Base-by-base conservation (phyloP, 208 protist species). In the Zelonia costaricensis region DNA sequence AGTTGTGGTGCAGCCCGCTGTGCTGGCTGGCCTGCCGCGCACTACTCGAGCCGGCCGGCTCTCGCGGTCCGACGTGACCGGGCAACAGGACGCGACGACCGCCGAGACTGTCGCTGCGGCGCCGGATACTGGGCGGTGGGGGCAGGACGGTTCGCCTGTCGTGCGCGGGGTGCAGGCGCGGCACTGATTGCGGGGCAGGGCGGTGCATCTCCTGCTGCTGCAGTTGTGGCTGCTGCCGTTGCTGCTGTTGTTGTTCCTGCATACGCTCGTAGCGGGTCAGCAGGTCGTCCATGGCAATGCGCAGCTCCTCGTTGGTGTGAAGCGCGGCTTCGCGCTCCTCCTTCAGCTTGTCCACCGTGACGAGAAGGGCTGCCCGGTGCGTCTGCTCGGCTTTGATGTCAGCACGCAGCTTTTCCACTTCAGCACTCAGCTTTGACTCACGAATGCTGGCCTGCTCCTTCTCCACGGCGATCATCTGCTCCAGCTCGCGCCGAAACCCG, bases 391-490 rank as follows among this genome's bases (percentile, higher is more conserved):
- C 78, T 36, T 74, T 71, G 18, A 96, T 56, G 15, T 89, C 84
- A 1, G 57, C 51, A 0, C 80, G 80, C 43, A 94, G 76, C 43
- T 76, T 75, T 16, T 77, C 57, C 16, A 94, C 56, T 65, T 96
- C 87, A 5, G 4, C 56, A 33, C 57, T 44, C 13, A 94, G 61
- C 27, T 77, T 77, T 23, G 48, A 58, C 57, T 96, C 87, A 8
- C 88, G 81, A 57, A 88, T 68, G 40, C 71, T 42, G 4, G 87
- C 70, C 15, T 80, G 44, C 48, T 81, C 68, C 46, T 84, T 83
- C 64, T 96, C 87, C 13, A 65, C 64, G 10, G 68, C 60, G 13
- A 94, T 80, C 83, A 93, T 91, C 38, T 63, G 65, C 74, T 93
- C 91, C 48, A 94, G 56, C 67, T 96, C 87, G 5, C 66, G 72